Evolutionary conservation across 257 asterid genomes (phyloP).

Genomic region (Datura wrightii): DNA sequence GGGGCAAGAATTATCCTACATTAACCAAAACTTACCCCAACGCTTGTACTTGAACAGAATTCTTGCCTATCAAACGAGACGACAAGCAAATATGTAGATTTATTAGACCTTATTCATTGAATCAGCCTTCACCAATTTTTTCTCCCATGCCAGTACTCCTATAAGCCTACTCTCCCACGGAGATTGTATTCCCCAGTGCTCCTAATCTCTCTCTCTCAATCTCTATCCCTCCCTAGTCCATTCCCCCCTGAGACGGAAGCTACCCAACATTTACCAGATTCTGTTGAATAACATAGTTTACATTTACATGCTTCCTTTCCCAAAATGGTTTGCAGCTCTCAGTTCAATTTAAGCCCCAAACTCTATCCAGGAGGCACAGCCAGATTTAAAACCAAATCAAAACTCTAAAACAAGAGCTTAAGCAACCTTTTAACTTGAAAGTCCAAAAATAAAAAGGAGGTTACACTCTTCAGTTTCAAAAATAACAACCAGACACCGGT

Average conservation of each 20-base stretch:
- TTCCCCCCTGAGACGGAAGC: not conserved
- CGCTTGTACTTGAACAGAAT: not conserved
- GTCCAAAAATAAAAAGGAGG: conserved; percentile 15
- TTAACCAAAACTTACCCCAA: not conserved
- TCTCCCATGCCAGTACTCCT: not conserved
- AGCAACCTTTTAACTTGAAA: not conserved
- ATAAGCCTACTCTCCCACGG: not conserved
- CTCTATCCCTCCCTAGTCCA: not conserved
- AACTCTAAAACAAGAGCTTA: not conserved
- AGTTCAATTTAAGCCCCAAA: not conserved
- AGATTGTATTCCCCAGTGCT: not conserved
- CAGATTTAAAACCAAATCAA: conserved; percentile 4
- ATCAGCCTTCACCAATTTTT: not conserved
- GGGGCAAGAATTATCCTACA: not conserved
- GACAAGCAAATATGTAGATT: not conserved
- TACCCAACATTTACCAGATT: not conserved
- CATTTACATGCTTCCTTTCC: conserved; percentile 16
- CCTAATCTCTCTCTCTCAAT: not conserved
- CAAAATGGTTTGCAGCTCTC: not conserved
- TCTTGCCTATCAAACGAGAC: not conserved
- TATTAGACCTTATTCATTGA: not conserved
- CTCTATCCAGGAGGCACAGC: not conserved
- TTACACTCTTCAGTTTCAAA: not conserved
- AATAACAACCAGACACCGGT: conserved; percentile 5
- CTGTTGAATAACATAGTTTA: not conserved